Percentiles rank a stretch among this genome's conserved stretches.
phyloP scores from a whole-genome alignment of 73 alveolate genomes.

The Paramecium biaurelia region DNA sequence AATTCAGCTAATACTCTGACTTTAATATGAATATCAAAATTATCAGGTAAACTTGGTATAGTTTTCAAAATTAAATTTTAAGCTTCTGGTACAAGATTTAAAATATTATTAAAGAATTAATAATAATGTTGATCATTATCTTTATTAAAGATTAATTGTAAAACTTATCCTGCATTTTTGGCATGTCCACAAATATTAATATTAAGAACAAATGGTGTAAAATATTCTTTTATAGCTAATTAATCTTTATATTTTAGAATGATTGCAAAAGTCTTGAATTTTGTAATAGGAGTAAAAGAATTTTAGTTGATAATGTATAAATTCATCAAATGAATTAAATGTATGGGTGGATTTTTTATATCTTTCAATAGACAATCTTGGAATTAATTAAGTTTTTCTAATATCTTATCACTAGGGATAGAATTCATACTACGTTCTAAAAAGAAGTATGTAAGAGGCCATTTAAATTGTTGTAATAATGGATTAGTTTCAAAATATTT shows the following conservation, averaged over 20 bases:
- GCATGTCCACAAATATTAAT: slow-evolving; percentile 50
- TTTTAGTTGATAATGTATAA: background rate
- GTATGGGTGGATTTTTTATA: background rate
- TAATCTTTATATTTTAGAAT: background rate
- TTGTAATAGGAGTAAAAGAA: background rate
- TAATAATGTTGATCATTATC: background rate
- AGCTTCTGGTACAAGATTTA: background rate
- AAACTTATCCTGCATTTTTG: background rate
- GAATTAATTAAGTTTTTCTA: background rate
- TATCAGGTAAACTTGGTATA: background rate
- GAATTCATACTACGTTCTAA: background rate
- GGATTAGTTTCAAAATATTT: background rate
- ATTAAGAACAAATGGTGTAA: background rate
- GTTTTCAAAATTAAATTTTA: background rate
- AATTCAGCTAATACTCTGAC: background rate
- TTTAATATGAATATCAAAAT: slow-evolving; percentile 1
- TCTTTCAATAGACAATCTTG: background rate
- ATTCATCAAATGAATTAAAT: slow-evolving; percentile 4
- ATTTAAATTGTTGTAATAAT: background rate
- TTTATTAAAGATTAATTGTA: background rate
- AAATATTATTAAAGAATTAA: background rate
- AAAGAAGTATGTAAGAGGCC: slow-evolving; percentile 25
- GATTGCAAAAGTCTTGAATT: background rate
- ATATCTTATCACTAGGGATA: background rate
- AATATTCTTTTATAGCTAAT: background rate